These are phyloP conservation scores for Baorangia bicolor DNA, from an alignment of 768 basidiomycete species.

Conservation along the genomic window DNA sequence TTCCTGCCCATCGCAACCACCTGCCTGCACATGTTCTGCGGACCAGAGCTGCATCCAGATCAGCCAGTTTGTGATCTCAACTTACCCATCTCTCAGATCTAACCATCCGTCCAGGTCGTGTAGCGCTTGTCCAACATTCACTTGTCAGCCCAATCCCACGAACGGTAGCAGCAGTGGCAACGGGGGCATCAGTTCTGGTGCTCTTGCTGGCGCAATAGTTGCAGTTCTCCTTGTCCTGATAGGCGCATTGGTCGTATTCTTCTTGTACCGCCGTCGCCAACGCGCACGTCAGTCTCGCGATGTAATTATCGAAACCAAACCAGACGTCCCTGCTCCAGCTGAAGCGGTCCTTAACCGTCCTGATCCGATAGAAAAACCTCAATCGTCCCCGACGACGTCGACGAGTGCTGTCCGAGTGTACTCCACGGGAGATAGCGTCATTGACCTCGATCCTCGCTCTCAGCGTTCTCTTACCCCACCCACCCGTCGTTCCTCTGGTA, in stretches of 20 bases:
- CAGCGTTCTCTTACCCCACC: conserved; percentile 28
- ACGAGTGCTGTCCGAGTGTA: conserved; percentile 48
- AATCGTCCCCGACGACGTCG: conserved; percentile 7
- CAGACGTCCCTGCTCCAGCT: conserved; percentile 71
- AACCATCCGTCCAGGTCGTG: conserved; percentile 49
- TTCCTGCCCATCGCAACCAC: conserved; percentile 46
- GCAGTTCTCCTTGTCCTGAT: conserved; percentile 61
- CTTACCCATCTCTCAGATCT: conserved; percentile 2
- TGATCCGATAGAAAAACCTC: conserved; percentile 72
- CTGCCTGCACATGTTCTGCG: conserved; percentile 52
- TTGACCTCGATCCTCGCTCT: conserved; percentile 59
- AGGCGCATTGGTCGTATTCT: conserved; percentile 48
- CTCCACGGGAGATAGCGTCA: conserved; percentile 48
- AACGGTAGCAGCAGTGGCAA: conserved; percentile 26
- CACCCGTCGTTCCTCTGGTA: conserved; percentile 17
- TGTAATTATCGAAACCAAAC: conserved; percentile 40
- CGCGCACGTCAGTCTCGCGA: conserved; percentile 40
- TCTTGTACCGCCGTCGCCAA: conserved; percentile 63
- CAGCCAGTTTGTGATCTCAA: conserved; percentile 45
- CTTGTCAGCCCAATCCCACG: conserved; percentile 43
- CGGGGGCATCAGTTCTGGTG: conserved; percentile 60
- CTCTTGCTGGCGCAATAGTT: conserved; percentile 71
- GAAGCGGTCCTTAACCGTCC: conserved; percentile 77
- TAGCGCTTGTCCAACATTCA: conserved; percentile 48
- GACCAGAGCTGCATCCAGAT: conserved; percentile 60